phyloP scores from a whole-genome alignment of 129 eudicot genomes.

The Artemisia tridentata region DNA sequence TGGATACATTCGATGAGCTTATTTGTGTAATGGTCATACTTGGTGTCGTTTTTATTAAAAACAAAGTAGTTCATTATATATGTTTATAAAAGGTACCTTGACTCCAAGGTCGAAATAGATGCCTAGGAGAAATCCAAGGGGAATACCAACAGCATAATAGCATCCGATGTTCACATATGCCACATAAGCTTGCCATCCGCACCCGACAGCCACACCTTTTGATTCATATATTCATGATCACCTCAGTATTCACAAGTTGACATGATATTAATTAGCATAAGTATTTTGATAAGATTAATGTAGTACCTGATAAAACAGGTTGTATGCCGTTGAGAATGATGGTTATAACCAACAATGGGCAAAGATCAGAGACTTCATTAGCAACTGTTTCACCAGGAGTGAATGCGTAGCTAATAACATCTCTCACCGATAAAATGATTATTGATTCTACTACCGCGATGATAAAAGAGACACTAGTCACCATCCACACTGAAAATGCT shows the following conservation, averaged over 20 bases:
- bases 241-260: background rate
- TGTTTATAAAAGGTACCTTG: slow-evolving; percentile 42
- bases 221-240: background rate
- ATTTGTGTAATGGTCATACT: background rate
- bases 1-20: background rate
- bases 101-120: slow-evolving; percentile 69
- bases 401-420: slow-evolving; percentile 73
- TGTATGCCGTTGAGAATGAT: slow-evolving; percentile 82
- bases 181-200: slow-evolving; percentile 96
- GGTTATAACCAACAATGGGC: slow-evolving; percentile 74
- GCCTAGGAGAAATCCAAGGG: slow-evolving; percentile 74
- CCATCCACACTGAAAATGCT: slow-evolving; percentile 69
- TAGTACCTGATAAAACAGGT: slow-evolving; percentile 81
- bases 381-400: slow-evolving; percentile 67
- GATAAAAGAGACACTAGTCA: slow-evolving; percentile 48
- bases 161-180: slow-evolving; percentile 93
- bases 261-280: background rate
- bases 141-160: slow-evolving; percentile 81
- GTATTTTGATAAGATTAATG: too few relatives aligned
- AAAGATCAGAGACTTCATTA: slow-evolving; percentile 75
- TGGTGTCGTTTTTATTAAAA: background rate
- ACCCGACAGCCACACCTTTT: slow-evolving; percentile 85
- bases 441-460: slow-evolving; percentile 50
- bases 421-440: slow-evolving; percentile 46
- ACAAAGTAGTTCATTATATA: background rate